Base-by-base conservation (phyloP, 805 yeast genomes). In the Nakazawaea anatomiae region DNA sequence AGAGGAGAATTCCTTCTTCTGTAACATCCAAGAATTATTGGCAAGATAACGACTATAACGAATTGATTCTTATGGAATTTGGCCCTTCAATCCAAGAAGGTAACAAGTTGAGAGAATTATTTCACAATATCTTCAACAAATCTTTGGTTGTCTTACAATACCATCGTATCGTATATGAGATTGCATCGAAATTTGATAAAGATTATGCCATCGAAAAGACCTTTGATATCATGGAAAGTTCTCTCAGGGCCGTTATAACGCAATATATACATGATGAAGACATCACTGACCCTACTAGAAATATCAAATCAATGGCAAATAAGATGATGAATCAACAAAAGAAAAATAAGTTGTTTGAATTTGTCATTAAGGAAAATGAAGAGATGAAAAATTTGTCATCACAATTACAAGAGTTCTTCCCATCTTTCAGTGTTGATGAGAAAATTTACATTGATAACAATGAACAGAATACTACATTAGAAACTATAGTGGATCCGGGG, bases 91-190 rank as follows among this genome's bases (percentile, higher is more conserved):
- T 38, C 9, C 46, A 42, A 25, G 47, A 49, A 11, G n/a, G 38
- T 34, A 8, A 14, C 0, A 74, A 88, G 0, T 67, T 90, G 34
- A 80, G 83, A 55, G 89, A 88, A 54, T 73, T 89, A 40, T 85
- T 87, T 55, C 80, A 87, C 64, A 73, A 81, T 7, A 72, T 89
- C n/a, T 89, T 86, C 59, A 70, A 80, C 31, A 83, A 81, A 61
- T 65, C 81, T 48, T 66, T 84, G 40, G 74, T 82, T 28, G 80
- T 87, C 4, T 65, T 89, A 18, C 94, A 88, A 67, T 77, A 79
- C 28, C 90, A 88, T 60, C 73, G 85, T 32, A 82, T 85, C 1
- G 74, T 89, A 5, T 70, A 71, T 53, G 90, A 83, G 54, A 76
- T 86, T 11, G 71, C 77, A 6, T 67, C 69, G 14, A 55, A 60